phyloP scores from a whole-genome alignment of 441 rosid species.

The Erodium trifolium region DNA sequence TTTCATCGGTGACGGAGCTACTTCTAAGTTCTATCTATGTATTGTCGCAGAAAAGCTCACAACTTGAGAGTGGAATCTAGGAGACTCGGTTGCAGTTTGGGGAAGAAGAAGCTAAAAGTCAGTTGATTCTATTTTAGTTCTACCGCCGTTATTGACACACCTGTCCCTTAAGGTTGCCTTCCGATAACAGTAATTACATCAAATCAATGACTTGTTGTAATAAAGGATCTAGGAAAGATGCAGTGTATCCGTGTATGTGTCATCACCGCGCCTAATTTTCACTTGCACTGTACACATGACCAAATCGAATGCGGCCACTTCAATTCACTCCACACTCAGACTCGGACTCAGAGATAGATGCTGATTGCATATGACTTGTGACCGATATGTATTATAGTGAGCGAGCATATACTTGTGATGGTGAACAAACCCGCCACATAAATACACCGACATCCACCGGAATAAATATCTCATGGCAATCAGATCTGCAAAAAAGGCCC shows the following conservation, averaged over 20 bases:
- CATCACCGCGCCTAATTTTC: neutral
- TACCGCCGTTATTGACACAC: neutral
- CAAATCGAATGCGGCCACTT: neutral
- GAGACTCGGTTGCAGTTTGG: neutral
- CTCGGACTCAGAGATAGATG: too few species aligned
- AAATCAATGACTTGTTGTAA: neutral
- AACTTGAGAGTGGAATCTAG: neutral
- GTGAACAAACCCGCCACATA: neutral
- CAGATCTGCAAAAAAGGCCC: too few species aligned
- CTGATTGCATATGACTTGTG: neutral
- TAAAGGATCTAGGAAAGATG: neutral
- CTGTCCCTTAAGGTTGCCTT: neutral
- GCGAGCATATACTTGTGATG: too few species aligned
- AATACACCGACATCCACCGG: neutral
- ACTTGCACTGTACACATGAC: neutral
- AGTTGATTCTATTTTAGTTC: neutral
- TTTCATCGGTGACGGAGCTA: too few species aligned
- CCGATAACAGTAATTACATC: neutral
- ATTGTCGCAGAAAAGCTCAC: too few species aligned
- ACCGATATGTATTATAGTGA: too few species aligned
- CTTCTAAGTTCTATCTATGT: neutral
- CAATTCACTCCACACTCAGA: neutral
- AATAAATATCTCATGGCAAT: neutral
- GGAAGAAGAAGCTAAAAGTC: neutral
- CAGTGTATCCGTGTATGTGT: neutral